Conservation (phyloP, 1,284 basidiomycete genomes). For the Papiliotrema flavescens region DNA sequence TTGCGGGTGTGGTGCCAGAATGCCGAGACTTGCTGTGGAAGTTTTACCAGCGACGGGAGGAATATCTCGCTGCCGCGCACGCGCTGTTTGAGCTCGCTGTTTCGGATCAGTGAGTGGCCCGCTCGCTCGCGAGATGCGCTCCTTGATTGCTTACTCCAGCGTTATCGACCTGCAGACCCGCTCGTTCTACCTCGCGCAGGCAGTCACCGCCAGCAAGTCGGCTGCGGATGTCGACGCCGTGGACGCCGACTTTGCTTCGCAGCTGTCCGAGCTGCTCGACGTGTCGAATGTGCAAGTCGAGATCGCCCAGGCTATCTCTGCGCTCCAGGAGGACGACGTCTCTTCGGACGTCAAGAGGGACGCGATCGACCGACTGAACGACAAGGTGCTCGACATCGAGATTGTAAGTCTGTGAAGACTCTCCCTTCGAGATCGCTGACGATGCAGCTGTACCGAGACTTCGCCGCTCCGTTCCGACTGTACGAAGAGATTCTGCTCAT, state of each 20-base stretch:
- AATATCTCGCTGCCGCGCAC: conserved; percentile 78
- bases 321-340: conserved; percentile 58
- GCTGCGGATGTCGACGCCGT: conserved; percentile 68
- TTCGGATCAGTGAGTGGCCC: conserved; percentile 64
- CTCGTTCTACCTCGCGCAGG: conserved; percentile 85
- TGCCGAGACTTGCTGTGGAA: conserved; percentile 94
- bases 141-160: conserved; percentile 35
- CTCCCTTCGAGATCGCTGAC: neutral
- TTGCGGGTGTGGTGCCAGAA: conserved; percentile 45
- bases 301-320: conserved; percentile 53
- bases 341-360: conserved; percentile 50
- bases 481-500: conserved; percentile 83
- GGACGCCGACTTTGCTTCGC: conserved; percentile 86
- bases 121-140: neutral
- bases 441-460: conserved; percentile 75
- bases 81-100: conserved; percentile 83
- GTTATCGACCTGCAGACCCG: conserved; percentile 66
- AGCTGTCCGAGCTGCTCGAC: conserved; percentile 93
- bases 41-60: conserved; percentile 87
- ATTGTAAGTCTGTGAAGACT: conserved; percentile 8
- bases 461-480: conserved; percentile 82
- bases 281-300: conserved; percentile 96
- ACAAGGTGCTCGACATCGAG: conserved; percentile 50
- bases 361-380: neutral
- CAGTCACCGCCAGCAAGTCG: conserved; percentile 93